Evolutionary conservation across 371 early-diverging fungal genomes (phyloP).

Genomic region (Mortierella sp.): DNA sequence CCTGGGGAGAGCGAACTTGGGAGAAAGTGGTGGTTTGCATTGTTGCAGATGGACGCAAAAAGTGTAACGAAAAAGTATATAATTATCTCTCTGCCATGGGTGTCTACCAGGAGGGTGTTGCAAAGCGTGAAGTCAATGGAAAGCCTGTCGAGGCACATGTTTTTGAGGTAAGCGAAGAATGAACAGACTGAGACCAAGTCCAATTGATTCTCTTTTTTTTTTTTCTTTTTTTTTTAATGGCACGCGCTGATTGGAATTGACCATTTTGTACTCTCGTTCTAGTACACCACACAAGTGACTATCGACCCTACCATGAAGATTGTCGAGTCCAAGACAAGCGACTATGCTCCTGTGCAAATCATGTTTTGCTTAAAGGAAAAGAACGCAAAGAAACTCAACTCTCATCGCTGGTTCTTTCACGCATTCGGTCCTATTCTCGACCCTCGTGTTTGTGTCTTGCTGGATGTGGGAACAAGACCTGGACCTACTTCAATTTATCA

Average conservation of each 20-base stretch:
- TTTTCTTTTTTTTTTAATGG: neutral
- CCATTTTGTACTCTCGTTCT: slow-evolving; percentile 49
- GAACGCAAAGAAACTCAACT: slow-evolving; percentile 91
- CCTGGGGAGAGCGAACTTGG: slow-evolving; percentile 86
- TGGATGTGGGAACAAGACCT: slow-evolving; percentile 83
- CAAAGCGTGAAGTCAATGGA: slow-evolving; percentile 69
- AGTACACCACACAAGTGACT: slow-evolving; percentile 79
- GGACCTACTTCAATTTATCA: slow-evolving; percentile 72
- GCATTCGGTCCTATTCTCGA: slow-evolving; percentile 76
- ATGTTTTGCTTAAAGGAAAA: slow-evolving; percentile 90
- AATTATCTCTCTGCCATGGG: slow-evolving; percentile 75
- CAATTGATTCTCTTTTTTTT: neutral
- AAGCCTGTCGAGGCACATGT: slow-evolving; percentile 79
- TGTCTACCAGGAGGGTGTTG: slow-evolving; percentile 79
- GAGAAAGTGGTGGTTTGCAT: slow-evolving; percentile 87
- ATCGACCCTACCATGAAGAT: slow-evolving; percentile 66
- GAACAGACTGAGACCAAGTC: too few species aligned
- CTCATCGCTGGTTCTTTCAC: slow-evolving; percentile 91
- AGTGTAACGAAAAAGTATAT: slow-evolving; percentile 70
- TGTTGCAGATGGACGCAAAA: slow-evolving; percentile 87
- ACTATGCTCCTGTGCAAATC: slow-evolving; percentile 82
- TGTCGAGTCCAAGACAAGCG: slow-evolving; percentile 59
- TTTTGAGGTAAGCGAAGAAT: slow-evolving; percentile 69
- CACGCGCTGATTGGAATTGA: neutral
- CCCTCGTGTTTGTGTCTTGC: slow-evolving; percentile 81